Evolutionary conservation across 768 basidiomycete genomes (phyloP), one percentile per base, ranked within the genome.

Genomic region (Lactifluus subvellereus): DNA sequence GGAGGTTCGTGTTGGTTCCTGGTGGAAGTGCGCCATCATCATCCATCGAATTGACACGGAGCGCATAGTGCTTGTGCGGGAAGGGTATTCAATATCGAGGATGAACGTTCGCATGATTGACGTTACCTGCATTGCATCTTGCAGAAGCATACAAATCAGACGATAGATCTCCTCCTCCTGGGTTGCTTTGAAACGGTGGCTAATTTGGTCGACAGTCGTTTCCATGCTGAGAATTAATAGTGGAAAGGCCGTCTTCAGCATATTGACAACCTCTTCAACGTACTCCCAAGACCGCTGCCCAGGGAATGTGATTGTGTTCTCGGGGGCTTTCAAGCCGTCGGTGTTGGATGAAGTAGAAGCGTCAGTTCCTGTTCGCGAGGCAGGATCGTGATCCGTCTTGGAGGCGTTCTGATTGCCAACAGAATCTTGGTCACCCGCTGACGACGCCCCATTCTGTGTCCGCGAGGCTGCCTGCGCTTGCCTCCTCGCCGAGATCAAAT

Each of bases 131-230:
- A 95, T 80, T 1, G 89, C 94, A 71, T 98, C 96, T 63, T 88
- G 85, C 40, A 98, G 77, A 22, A 98, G 77, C 76, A 95, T 88
- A 67, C 87, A 89, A 50, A 94, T 84, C 69, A 92, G 84, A 18
- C 97, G 84, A 75, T 98, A 98, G 7, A 94, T 86, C 67, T 98
- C 95, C 74, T 99, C 97, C 62, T 99, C 97, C 2, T 85, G 82
- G 1, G 83, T 80, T 2, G 89, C 84, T 73, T 97, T 96, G 77
- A 98, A 96, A 56, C 94, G 84, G 62, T 86, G 83, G 22, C 85
- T 81, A 66, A 99, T 89, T 74, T 98, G 94, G 67, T 99, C 97
- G 4, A 95, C 89, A 82, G 98, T 89, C 16, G 93, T 95, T 76
- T 99, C 97, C 80, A 99, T 80, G 60, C 94, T 97, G 22, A 98